Percentiles rank a stretch among this genome's conserved stretches.
phyloP scores from a whole-genome alignment of 2,329 filamentous ascomycete genomes.

The Lasiodiplodia theobromae region DNA sequence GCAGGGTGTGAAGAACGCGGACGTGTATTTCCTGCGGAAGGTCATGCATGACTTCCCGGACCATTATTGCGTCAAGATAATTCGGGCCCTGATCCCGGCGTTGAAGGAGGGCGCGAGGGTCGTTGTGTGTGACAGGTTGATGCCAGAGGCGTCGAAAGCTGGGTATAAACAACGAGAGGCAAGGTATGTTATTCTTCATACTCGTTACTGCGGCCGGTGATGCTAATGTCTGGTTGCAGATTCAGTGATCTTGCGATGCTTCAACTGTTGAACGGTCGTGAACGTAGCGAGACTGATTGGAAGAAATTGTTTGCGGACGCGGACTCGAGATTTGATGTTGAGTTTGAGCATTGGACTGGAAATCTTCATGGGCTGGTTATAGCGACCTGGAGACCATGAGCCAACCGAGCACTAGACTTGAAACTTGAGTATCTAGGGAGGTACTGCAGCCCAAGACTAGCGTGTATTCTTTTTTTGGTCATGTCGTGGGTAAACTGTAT shows the following conservation, averaged over 20 bases:
- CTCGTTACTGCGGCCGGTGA: not conserved
- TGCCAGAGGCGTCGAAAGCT: conserved; percentile 34
- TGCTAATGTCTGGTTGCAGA: not conserved
- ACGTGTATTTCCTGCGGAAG: conserved; percentile 66
- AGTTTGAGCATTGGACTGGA: not conserved
- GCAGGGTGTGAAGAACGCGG: conserved; percentile 61
- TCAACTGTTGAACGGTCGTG: conserved; percentile 1
- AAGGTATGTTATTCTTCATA: not conserved
- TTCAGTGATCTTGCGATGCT: conserved; percentile 28
- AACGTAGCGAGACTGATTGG: conserved; percentile 23
- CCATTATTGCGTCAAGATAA: conserved; percentile 45
- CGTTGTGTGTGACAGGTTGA: conserved; percentile 34
- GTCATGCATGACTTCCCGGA: conserved; percentile 70
- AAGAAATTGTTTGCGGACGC: conserved; percentile 20
- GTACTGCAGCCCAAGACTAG: too few relatives aligned
- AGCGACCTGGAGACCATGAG: not conserved
- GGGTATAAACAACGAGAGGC: conserved; percentile 15
- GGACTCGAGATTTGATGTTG: conserved; percentile 21
- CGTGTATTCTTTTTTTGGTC: too few relatives aligned
- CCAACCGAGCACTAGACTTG: not conserved
- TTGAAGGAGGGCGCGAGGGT: conserved; percentile 38
- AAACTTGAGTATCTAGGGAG: not conserved
- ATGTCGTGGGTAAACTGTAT: too few relatives aligned
- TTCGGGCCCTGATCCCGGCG: conserved; percentile 50
- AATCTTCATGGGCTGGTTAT: not conserved